Evolutionary conservation across 2,329 filamentous ascomycete genomes (phyloP).

Genomic region (Fusarium kyushuense): DNA sequence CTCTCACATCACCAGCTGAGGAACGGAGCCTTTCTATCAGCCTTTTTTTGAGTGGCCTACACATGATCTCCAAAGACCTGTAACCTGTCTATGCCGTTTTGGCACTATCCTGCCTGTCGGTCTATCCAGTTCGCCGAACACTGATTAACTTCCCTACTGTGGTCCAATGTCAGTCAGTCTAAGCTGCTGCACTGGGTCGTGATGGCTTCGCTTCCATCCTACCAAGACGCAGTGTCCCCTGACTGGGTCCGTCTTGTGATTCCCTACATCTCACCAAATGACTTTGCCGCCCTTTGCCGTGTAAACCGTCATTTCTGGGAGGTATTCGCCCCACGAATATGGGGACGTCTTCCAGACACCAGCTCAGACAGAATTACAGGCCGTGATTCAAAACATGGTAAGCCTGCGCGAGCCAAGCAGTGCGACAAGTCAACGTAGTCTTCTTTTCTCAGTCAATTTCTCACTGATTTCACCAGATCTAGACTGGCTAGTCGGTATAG

Average conservation of each 20-base stretch:
- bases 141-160: neutral
- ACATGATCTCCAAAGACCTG: neutral
- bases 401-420: slow-evolving; percentile 39
- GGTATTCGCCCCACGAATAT: slow-evolving; percentile 65
- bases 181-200: neutral
- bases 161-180: slow-evolving; percentile 2
- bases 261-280: slow-evolving; percentile 56
- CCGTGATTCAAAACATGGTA: slow-evolving; percentile 60
- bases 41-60: neutral
- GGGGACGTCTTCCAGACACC: slow-evolving; percentile 61
- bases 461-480: slow-evolving; percentile 55
- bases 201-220: slow-evolving; percentile 62
- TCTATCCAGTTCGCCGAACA: neutral
- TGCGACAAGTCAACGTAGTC: neutral
- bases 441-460: neutral
- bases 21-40: slow-evolving; percentile 6
- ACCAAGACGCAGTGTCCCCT: slow-evolving; percentile 60
- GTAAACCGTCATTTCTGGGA: slow-evolving; percentile 62
- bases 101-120: neutral
- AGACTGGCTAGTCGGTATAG: slow-evolving; percentile 62
- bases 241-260: slow-evolving; percentile 65
- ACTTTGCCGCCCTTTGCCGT: slow-evolving; percentile 62
- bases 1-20: slow-evolving; percentile 20
- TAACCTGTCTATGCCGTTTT: neutral
- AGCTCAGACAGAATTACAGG: slow-evolving; percentile 54